Evolutionary conservation across 345 rosid genomes (phyloP), one percentile per base, ranked within the genome.

Genomic region (Ricinus communis): DNA sequence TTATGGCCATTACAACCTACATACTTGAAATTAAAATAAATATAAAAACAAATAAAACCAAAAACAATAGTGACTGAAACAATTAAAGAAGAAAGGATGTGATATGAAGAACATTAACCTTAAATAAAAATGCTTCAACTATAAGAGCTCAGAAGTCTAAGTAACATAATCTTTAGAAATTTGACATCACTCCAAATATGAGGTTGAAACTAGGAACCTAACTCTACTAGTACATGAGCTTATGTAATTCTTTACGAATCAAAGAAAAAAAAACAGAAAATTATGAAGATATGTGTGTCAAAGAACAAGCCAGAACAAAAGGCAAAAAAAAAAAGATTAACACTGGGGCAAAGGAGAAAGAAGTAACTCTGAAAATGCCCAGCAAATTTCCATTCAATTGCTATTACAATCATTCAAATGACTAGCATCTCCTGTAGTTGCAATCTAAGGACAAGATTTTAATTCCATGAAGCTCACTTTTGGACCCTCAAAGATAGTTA

Each of bases 1-100:
- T 90, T 65, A 94, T 59, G 62, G 97, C 88, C 98, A 94, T 91
- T 58, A 91, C 97, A 69, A 91, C 96, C 98, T 93, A 51, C 66
- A 70, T 21, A 41, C 38, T 56, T 6, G 27, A 15, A 46, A 45
- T 43, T 51, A 2, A 16, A 33, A 60, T 24, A 16, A 62, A 54
- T 5, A 33, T 1, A 65, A 27, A 43, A 51, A 28, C 24, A 25
- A 41, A 27, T 18, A 30, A 4, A 47, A 33, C 14, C 65, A 65
- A 24, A 45, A 54, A 54, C n/a, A 68, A 47, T 19, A 57, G 49
- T 51, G 61, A 60, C 66, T 15, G 4, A 38, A 62, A 68, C 31
- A 33, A 33, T 16, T 25, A 47, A 22, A 41, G 33, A 15, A 36
- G 53, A 18, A 56, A 62, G 5, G 31, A 22, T 60, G 15, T 27